phyloP scores from a whole-genome alignment of 2,329 filamentous ascomycete genomes.

The Purpureocillium takamizusanense region DNA sequence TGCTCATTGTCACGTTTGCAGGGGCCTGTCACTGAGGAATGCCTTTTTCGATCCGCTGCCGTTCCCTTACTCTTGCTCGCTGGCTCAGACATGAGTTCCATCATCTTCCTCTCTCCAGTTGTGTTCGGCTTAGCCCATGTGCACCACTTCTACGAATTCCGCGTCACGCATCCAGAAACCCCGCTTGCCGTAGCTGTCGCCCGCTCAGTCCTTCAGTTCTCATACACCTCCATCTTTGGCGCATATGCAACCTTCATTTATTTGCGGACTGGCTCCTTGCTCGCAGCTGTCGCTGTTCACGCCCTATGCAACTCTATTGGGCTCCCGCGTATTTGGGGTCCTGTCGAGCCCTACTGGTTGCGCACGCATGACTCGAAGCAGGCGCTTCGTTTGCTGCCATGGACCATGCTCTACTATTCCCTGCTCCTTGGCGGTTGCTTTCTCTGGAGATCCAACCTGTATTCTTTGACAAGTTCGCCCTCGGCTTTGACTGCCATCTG shows the following conservation, averaged over 20 bases:
- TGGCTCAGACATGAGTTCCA: conserved; percentile 42
- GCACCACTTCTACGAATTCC: conserved; percentile 94
- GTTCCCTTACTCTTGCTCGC: conserved; percentile 75
- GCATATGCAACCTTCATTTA: conserved; percentile 88
- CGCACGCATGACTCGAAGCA: conserved; percentile 7
- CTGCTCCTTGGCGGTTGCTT: conserved; percentile 64
- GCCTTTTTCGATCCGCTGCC: conserved; percentile 83
- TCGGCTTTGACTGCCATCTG: conserved; percentile 20
- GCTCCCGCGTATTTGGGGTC: conserved; percentile 76
- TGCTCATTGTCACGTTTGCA: conserved; percentile 16
- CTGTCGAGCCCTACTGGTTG: conserved; percentile 48
- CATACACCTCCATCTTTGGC: conserved; percentile 87
- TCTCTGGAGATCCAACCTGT: conserved; percentile 63
- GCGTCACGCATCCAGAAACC: conserved; percentile 66
- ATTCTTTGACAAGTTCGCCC: conserved; percentile 54
- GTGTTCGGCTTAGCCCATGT: conserved; percentile 91
- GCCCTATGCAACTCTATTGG: conserved; percentile 91
- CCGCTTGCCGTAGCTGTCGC: conserved; percentile 54
- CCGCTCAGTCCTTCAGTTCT: conserved; percentile 73
- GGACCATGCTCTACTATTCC: conserved; percentile 73
- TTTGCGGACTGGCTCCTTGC: conserved; percentile 73
- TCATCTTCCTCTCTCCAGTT: conserved; percentile 74
- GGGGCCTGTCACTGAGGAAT: conserved; percentile 86
- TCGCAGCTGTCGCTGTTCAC: conserved; percentile 68
- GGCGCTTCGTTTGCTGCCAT: conserved; percentile 27